A percentile compares a stretch with the other conserved stretches of the same genome.
Evolutionary conservation across 352 stramenopile species (phyloP).

Genomic region (Phytophthora citrophthora): DNA sequence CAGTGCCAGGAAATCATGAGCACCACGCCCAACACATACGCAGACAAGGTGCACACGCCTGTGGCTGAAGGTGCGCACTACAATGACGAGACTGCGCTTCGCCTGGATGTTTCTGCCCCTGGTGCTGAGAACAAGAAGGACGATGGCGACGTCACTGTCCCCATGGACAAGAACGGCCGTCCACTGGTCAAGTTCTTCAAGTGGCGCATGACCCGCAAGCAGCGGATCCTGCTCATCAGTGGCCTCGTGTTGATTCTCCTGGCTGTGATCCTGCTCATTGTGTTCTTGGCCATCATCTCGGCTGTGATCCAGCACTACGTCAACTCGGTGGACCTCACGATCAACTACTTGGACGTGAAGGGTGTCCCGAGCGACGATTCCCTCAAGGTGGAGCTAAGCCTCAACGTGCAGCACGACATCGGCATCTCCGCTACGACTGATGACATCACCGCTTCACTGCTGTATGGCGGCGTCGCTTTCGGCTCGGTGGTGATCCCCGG

Average conservation of each 20-base stretch:
- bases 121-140: slow-evolving; percentile 47
- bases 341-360: slow-evolving; percentile 78
- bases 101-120: slow-evolving; percentile 32
- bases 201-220: slow-evolving; percentile 61
- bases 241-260: slow-evolving; percentile 46
- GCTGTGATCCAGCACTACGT: slow-evolving; percentile 68
- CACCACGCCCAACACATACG: slow-evolving; percentile 21
- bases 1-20: slow-evolving; percentile 19
- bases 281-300: slow-evolving; percentile 67
- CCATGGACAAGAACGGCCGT: slow-evolving; percentile 27
- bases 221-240: slow-evolving; percentile 53
- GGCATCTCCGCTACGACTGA: slow-evolving; percentile 50
- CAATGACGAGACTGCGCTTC: slow-evolving; percentile 32
- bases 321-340: slow-evolving; percentile 55
- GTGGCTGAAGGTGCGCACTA: slow-evolving; percentile 34
- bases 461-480: slow-evolving; percentile 53
- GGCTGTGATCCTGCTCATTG: slow-evolving; percentile 58
- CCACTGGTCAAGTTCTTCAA: slow-evolving; percentile 53
- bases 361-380: slow-evolving; percentile 39
- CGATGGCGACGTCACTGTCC: slow-evolving; percentile 19
- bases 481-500: slow-evolving; percentile 53
- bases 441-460: slow-evolving; percentile 52
- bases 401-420: slow-evolving; percentile 60
- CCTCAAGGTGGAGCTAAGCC: slow-evolving; percentile 58
- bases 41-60: slow-evolving; percentile 30